Evolutionary conservation across 495 filamentous ascomycete species (phyloP), one percentile per base, ranked within the genome.

Genomic region (Penicillium crystallinum): DNA sequence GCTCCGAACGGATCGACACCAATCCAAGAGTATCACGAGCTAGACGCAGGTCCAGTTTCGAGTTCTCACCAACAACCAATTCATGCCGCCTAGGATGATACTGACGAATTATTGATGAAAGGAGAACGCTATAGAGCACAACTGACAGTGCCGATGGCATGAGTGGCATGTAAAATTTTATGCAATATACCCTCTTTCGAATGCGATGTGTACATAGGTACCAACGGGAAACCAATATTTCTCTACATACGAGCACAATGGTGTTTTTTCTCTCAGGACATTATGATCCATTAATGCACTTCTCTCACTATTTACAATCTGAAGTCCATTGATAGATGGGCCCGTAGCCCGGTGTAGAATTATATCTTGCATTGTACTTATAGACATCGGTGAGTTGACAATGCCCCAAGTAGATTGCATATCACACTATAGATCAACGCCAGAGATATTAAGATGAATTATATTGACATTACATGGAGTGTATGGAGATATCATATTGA

Each of bases 31-130:
- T 58, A 55, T 35, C 49, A 63, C 21, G 57, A 63, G 31, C 17
- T 63, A 17, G 61, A 63, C n/a, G 61, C 54, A 0, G 61, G 61
- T 6, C 61, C 57, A 8, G 45, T 63, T 0, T 46, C 37, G 10
- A 39, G 61, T 34, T 49, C 49, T 17, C 61, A 63, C 18, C 61
- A 63, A 34, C 57, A 49, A 27, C 57, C 61, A 6, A 57, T 63
- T 6, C 2, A 63, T n/a, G 37, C 47, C 6, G 27, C 22, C 0
- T 34, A 12, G 21, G 11, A 30, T 11, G 18, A 49, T 23, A 1
- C 4, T 1, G 7, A 34, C 10, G 17, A 21, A 50, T 3, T 47
- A 57, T 21, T 48, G 9, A 15, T 46, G 21, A 57, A 7, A 7
- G 2, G 23, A 19, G 29, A 14, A 27, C 10, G 11, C 43, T 25